phyloP scores from a whole-genome alignment of 768 basidiomycete species.

The Heimioporus sp. region DNA sequence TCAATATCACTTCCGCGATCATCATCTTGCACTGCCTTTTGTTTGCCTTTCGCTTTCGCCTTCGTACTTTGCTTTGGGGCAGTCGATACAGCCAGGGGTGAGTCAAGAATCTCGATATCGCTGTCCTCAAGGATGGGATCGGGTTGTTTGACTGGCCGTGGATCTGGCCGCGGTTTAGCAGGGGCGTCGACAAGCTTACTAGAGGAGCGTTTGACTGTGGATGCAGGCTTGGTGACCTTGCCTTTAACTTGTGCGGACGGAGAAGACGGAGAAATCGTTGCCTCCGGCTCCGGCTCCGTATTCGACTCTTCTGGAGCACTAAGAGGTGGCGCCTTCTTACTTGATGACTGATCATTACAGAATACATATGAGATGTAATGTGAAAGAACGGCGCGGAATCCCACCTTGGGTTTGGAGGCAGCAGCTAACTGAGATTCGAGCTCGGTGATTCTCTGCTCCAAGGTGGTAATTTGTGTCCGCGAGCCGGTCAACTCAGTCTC shows the following conservation, averaged over 20 bases:
- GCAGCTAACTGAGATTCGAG: conserved; percentile 44
- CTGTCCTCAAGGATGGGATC: conserved; percentile 24
- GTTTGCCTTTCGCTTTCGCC: conserved; percentile 38
- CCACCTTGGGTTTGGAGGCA: conserved; percentile 30
- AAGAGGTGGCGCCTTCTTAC: conserved; percentile 8
- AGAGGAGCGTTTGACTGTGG: conserved; percentile 19
- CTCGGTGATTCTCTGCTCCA: conserved; percentile 42
- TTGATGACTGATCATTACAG: conserved; percentile 7
- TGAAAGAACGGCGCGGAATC: conserved; percentile 1
- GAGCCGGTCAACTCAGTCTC: conserved; percentile 36
- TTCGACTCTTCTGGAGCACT: conserved; percentile 15
- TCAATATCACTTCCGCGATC: conserved; percentile 14
- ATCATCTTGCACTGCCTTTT: conserved; percentile 28
- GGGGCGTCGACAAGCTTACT: conserved; percentile 13
- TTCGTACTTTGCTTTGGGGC: conserved; percentile 27
- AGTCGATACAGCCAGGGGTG: conserved; percentile 9
- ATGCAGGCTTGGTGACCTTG: conserved; percentile 10
- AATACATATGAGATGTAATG: conserved; percentile 12
- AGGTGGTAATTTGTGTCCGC: conserved; percentile 17
- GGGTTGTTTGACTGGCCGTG: conserved; percentile 13
- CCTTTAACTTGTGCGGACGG: conserved; percentile 19
- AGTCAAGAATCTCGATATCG: conserved; percentile 30
- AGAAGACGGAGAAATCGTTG: conserved; percentile 11
- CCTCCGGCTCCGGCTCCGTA: conserved; percentile 22
- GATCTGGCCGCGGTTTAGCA: conserved; percentile 25